Evolutionary conservation across 2,329 filamentous ascomycete species (phyloP).

Genomic region (Scytalidium lignicola): DNA sequence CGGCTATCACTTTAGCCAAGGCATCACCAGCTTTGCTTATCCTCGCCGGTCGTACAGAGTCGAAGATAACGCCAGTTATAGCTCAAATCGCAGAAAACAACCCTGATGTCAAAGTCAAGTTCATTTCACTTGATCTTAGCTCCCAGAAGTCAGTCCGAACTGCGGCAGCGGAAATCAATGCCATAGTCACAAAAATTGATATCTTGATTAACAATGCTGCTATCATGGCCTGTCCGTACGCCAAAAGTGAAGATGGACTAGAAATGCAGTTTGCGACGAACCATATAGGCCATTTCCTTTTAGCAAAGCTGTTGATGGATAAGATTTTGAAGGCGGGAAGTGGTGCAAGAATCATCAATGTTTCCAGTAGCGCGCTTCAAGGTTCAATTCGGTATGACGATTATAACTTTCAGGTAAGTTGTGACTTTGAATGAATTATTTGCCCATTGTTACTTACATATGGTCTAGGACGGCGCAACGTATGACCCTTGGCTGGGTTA

Average conservation of each 20-base stretch:
- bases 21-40: conserved; percentile 12
- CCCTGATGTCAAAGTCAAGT: background rate
- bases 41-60: conserved; percentile 19
- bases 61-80: conserved; percentile 20
- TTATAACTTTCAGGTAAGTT: conserved; percentile 6
- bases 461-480: conserved; percentile 1
- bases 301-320: conserved; percentile 6
- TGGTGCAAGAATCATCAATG: conserved; percentile 4
- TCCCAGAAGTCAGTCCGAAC: conserved; percentile 28
- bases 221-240: conserved; percentile 5
- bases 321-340: background rate
- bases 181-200: conserved; percentile 2
- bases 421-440: background rate
- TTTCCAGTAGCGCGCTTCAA: conserved; percentile 4
- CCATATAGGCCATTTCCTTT: conserved; percentile 8
- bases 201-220: conserved; percentile 9
- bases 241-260: conserved; percentile 4
- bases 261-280: conserved; percentile 8
- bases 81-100: background rate
- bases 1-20: conserved; percentile 1
- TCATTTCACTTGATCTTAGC: conserved; percentile 29
- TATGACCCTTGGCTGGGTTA: conserved; percentile 32
- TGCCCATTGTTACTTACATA: background rate
- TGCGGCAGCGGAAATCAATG: conserved; percentile 7
- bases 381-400: conserved; percentile 20